Base-by-base conservation (phyloP, 768 basidiomycete species). In the Tulasnella sp. region DNA sequence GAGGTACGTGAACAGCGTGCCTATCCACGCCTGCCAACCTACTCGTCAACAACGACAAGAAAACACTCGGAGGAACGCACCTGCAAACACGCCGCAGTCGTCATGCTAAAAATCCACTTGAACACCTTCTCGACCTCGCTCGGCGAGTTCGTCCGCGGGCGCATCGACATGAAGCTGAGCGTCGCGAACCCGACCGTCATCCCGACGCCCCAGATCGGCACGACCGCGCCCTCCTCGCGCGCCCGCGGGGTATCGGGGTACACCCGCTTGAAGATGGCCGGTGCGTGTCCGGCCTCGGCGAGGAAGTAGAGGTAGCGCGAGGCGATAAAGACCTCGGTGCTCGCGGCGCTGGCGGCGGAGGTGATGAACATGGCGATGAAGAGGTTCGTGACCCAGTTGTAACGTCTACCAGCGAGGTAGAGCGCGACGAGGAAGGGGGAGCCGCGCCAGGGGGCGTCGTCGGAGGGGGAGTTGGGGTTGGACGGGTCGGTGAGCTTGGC, bases 21-120 rank as follows among this genome's bases (percentile, higher is more conserved):
- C 55, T 6, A 63, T 39, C 45, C 62, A 63, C 3, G 62, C 58
- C 32, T 48, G 31, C 15, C 37, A 34, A 52, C 49, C 53, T 36
- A 36, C 40, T 23, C 35, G 29, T 17, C 25, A 34, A 5, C n/a
- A 31, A 1, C 19, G 23, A 8, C 7, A 23, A 32, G 31, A 6
- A 15, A 34, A 8, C 3, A 14, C 36, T 36, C 36, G 3, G 14
- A 2, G 12, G 34, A 2, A 39, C 36, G 14, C 15, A 39, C 49
- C 36, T 51, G 32, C 25, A 51, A 51, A 37, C 31, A 51, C 31
- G 15, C 62, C 43, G 31, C 37, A 32, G 15, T 62, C 48, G 19
- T 60, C 45, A 32, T 37, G 25, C 21, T 50, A 45, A 4, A 23
- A 23, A 45, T 62, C 61, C 5, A 46, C 19, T 60, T 60, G 32